Evolutionary conservation across 805 yeast species (phyloP), one percentile per base, ranked within the genome.

Genomic region (Sporopachydermia quercuum): DNA sequence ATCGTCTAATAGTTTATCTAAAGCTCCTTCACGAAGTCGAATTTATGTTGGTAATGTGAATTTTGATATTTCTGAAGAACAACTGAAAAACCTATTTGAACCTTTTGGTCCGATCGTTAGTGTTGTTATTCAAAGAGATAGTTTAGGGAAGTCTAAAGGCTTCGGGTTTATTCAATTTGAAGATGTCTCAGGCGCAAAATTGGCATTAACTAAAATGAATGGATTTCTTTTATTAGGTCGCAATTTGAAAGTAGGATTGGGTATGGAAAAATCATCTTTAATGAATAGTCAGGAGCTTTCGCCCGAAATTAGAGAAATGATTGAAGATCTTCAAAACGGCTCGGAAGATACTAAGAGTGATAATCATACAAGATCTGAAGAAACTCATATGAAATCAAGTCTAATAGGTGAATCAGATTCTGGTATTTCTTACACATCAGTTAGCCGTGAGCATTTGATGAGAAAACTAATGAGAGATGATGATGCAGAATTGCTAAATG

Each of bases 121-220:
- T 57, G 93, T 85, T 2, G 91, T 81, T 54, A 66, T 86, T 51
- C 95, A 94, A 3, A 58, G 81, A 38, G 95, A 86, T 50, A 71
- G 91, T 58, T 80, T 85, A 0, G 91, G 93, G 3, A 70, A 76
- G 47, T 83, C 94, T 2, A 85, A 86, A 56, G 96, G 96, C 1
- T 85, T 79, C 57, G 91, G 85, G 1, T 84, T 84, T 51, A 67
- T 84, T 13, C 77, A 78, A 57, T 43, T 40, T 40, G 35, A 34
- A 18, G 35, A 42, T 8, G 34, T 37, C 3, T 17, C n/a, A 13
- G 34, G 41, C 33, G 59, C 58, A 4, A 42, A 44, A 16, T 40
- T 41, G 34, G 60, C 59, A 2, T 33, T 50, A n/a, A 45, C 45
- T 23, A 48, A 46, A 33, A 49, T 55, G 51, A 48, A 52, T 34